Evolutionary conservation across 2,329 filamentous ascomycete species (phyloP), one percentile per base, ranked within the genome.

Genomic region (Apiospora sp.): DNA sequence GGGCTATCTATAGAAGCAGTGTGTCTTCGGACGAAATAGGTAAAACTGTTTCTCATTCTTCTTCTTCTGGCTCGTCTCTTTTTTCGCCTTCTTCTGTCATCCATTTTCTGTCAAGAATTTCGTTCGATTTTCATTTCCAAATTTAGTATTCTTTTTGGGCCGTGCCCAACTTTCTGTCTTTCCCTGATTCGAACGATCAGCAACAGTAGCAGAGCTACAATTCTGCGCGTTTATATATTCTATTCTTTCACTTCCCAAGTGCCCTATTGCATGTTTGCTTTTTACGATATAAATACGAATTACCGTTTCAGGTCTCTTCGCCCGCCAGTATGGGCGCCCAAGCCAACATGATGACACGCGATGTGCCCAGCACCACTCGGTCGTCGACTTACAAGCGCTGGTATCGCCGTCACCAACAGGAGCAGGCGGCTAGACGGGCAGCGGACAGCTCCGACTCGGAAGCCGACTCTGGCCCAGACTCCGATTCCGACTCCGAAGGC

Each of bases 391-490:
- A 37, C 22, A n/a, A 34, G 34, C 58, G 58, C 58, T 64, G 58
- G 58, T 64, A 64, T 13, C 58, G 58, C 58, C 58, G 58, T 14
- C 58, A 30, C n/a, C 58, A 41, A 16, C 30, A 41, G 34, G 58
- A 64, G 10, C 58, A 64, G 58, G 58, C 58, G 22, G 58, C 34
- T 4, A 22, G 58, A 13, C 16, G 19, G 34, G 10, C 7, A 19
- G 58, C 58, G 30, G 30, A 41, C 4, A 64, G 67, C 44, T 49
- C 67, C 24, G 67, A 49, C 27, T 68, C 67, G 10, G 58, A 67
- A 12, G 12, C n/a, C 0, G 67, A 49, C 27, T 49, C 67, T 1
- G 67, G 43, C 84, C 0, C 72, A 78, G 67, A 46, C 30, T 46
- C 41, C 2, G 30, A 48, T 24, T 68, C 43, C 14, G 67, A 48